These are phyloP conservation scores for Chrysoporthe deuterocubensis DNA, from an alignment of 2,329 filamentous ascomycete species.

Conservation along the genomic window DNA sequence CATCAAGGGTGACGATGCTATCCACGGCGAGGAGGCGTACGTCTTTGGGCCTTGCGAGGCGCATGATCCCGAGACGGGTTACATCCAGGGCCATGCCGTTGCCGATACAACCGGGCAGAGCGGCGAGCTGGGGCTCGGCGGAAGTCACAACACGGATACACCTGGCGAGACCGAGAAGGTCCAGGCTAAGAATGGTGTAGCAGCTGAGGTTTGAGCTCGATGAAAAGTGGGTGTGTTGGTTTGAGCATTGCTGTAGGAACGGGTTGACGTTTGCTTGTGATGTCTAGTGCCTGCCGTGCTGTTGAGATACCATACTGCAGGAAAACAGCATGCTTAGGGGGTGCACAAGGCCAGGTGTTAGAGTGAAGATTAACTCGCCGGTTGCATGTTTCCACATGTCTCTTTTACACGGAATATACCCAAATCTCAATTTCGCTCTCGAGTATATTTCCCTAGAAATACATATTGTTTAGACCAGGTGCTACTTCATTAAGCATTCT, in stretches of 20 bases:
- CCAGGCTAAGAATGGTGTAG: conserved; percentile 27
- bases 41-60: conserved; percentile 37
- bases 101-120: conserved; percentile 15
- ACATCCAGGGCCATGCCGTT: conserved; percentile 34
- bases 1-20: conserved; percentile 49
- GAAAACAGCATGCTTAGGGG: neutral
- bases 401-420: neutral
- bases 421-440: neutral
- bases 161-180: conserved; percentile 28
- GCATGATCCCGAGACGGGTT: conserved; percentile 32
- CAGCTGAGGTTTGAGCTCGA: conserved; percentile 12
- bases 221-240: neutral
- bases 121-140: conserved; percentile 31
- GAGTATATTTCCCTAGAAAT: neutral
- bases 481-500: neutral
- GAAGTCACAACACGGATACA: neutral
- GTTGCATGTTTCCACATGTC: neutral
- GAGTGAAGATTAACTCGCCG: neutral
- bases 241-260: neutral
- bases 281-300: neutral
- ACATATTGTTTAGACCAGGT: neutral
- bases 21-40: conserved; percentile 53
- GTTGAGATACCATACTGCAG: neutral
- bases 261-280: neutral
- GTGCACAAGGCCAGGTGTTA: neutral